These are phyloP conservation scores for Dipteronia dyeriana DNA, from an alignment of 345 rosid species.

Conservation along the genomic window DNA sequence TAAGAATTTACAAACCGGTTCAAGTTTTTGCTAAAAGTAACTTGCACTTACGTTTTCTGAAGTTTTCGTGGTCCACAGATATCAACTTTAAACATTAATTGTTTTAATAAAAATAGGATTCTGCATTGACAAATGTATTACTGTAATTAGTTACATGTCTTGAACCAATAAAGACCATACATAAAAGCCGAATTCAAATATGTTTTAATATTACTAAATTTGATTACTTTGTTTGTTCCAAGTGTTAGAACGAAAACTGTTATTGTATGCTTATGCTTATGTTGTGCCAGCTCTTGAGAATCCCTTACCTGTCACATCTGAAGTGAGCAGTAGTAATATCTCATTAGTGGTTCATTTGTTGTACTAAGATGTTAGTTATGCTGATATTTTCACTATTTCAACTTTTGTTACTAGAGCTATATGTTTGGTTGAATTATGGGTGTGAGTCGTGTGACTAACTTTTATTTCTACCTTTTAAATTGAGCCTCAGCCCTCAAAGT, in stretches of 20 bases:
- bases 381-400: not conserved
- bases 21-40: not conserved
- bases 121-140: not conserved
- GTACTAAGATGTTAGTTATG: not conserved
- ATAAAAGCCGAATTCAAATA: not conserved
- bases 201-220: too few relatives aligned
- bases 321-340: not conserved
- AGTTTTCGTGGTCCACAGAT: not conserved
- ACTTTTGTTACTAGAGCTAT: not conserved
- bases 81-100: not conserved
- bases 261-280: not conserved
- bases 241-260: not conserved
- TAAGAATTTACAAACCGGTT: not conserved
- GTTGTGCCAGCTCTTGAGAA: not conserved
- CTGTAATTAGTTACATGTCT: not conserved
- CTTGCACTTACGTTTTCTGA: not conserved
- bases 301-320: not conserved
- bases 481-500: not conserved
- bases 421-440: not conserved
- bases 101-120: not conserved
- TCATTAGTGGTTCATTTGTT: not conserved
- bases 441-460: not conserved
- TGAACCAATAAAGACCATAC: not conserved
- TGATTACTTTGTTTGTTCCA: not conserved
- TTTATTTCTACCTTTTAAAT: not conserved